Percentiles rank a stretch among this genome's conserved stretches.
phyloP scores from a whole-genome alignment of 352 stramenopile species.

The Elongisporangium anandrum region DNA sequence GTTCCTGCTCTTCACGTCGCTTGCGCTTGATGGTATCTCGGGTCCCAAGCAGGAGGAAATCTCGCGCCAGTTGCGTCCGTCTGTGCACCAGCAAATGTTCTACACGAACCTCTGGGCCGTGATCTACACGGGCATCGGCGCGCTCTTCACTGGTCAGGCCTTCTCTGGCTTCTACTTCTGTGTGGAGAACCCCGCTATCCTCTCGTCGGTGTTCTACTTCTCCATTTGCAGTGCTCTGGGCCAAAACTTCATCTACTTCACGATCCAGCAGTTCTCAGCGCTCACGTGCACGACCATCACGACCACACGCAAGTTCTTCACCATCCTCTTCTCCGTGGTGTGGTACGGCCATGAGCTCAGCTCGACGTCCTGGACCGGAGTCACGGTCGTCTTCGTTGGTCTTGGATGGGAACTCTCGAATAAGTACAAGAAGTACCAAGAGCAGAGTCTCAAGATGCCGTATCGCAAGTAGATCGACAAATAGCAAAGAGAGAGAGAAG shows the following conservation, averaged over 20 bases:
- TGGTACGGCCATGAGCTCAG: conserved; percentile 94
- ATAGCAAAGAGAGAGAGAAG: conserved; percentile 5
- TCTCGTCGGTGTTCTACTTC: conserved; percentile 91
- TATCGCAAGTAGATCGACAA: conserved; percentile 4
- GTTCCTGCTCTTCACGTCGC: conserved; percentile 86
- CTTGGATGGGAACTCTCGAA: conserved; percentile 79
- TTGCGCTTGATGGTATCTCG: conserved; percentile 95
- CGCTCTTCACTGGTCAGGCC: conserved; percentile 70
- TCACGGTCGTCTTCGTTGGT: conserved; percentile 90
- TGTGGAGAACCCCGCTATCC: conserved; percentile 77
- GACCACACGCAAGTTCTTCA: conserved; percentile 99
- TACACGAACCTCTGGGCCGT: conserved; percentile 89
- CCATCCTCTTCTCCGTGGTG: conserved; percentile 97
- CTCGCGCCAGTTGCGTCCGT: conserved; percentile 60
- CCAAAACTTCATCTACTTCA: conserved; percentile 99
- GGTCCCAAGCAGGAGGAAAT: conserved; percentile 95
- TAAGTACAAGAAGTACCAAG: conserved; percentile 86
- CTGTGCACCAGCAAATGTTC: conserved; percentile 89
- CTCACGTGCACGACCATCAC: conserved; percentile 99
- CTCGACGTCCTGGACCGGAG: conserved; percentile 88
- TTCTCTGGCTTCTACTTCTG: conserved; percentile 74
- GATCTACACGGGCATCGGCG: conserved; percentile 75
- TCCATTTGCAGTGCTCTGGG: conserved; percentile 94
- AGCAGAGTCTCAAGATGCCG: conserved; percentile 38
- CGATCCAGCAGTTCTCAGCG: conserved; percentile 96